Percentiles rank a stretch among this genome's conserved stretches.
Evolutionary conservation across 257 asterid species (phyloP).

Genomic region (Haberlea rhodopensis): DNA sequence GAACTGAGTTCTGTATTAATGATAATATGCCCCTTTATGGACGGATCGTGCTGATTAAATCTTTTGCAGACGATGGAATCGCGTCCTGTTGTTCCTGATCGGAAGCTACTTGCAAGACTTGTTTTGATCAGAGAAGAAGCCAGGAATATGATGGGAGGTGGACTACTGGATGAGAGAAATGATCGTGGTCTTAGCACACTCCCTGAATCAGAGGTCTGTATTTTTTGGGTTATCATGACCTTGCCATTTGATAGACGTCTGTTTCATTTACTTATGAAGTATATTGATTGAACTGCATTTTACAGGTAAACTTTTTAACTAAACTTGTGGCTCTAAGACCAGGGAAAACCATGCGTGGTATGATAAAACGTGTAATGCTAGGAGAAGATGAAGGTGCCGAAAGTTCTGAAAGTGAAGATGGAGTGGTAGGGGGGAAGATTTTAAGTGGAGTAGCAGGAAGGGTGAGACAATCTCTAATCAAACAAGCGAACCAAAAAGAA

Average conservation of each 20-base stretch:
- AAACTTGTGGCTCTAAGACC: slow-evolving; percentile 83
- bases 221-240: slow-evolving; percentile 15
- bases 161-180: slow-evolving; percentile 91
- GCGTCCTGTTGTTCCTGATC: slow-evolving; percentile 73
- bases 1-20: slow-evolving; percentile 14
- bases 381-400: slow-evolving; percentile 87
- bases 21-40: slow-evolving; percentile 18
- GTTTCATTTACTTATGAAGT: slow-evolving; percentile 16
- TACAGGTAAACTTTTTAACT: slow-evolving; percentile 84
- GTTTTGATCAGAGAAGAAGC: slow-evolving; percentile 98
- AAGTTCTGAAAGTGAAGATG: slow-evolving; percentile 38
- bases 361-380: slow-evolving; percentile 85
- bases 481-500: background rate
- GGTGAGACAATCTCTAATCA: slow-evolving; percentile 44
- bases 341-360: slow-evolving; percentile 74
- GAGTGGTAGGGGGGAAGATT: slow-evolving; percentile 25
- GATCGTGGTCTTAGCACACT: slow-evolving; percentile 84
- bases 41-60: slow-evolving; percentile 21
- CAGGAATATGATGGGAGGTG: slow-evolving; percentile 97
- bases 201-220: slow-evolving; percentile 87
- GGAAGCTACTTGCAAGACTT: slow-evolving; percentile 93
- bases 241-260: slow-evolving; percentile 18
- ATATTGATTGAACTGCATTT: slow-evolving; percentile 21
- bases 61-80: slow-evolving; percentile 79
- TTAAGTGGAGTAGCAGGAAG: slow-evolving; percentile 66